Conservation (phyloP, 2,329 filamentous ascomycete genomes). For the Tolypocladium endophyticum region DNA sequence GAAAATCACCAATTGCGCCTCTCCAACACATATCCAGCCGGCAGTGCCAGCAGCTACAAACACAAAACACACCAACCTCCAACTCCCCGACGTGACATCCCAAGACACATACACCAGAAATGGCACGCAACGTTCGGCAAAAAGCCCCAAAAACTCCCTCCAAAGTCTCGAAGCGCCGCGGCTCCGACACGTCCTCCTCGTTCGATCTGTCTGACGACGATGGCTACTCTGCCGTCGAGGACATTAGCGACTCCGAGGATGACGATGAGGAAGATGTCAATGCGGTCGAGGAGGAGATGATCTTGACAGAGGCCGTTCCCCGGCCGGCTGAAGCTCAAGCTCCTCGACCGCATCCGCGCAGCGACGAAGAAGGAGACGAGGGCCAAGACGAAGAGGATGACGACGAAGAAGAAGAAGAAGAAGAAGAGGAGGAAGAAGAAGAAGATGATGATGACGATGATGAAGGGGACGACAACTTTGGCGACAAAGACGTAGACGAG, state of each 20-base stretch:
- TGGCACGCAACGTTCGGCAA: slow-evolving; percentile 44
- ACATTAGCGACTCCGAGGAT: slow-evolving; percentile 67
- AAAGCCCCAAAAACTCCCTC: slow-evolving; percentile 32
- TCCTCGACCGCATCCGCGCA: slow-evolving; percentile 36
- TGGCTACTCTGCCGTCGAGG: slow-evolving; percentile 66
- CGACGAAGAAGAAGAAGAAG: slow-evolving; percentile 26
- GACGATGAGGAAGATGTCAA: slow-evolving; percentile 72
- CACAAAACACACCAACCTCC: neutral
- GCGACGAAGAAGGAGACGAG: slow-evolving; percentile 12
- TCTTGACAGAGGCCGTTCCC: slow-evolving; percentile 39
- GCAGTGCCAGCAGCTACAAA: neutral
- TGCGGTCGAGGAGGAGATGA: slow-evolving; percentile 67
- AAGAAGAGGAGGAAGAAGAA: slow-evolving; percentile 24
- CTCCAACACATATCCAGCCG: neutral
- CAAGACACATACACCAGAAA: slow-evolving; percentile 12
- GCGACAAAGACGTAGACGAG: slow-evolving; percentile 32
- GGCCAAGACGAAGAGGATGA: slow-evolving; percentile 24
- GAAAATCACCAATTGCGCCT: neutral
- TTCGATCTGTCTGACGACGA: slow-evolving; percentile 58
- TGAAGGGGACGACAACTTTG: slow-evolving; percentile 25
- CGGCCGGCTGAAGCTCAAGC: slow-evolving; percentile 32
- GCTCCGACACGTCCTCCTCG: slow-evolving; percentile 43
- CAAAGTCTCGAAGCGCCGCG: slow-evolving; percentile 36
- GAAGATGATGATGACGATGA: slow-evolving; percentile 29
- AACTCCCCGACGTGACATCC: neutral